Percentiles rank a stretch among this genome's conserved stretches.
Evolutionary conservation across 306 rosid species (phyloP).

Genomic region (Begonia loranthoides): DNA sequence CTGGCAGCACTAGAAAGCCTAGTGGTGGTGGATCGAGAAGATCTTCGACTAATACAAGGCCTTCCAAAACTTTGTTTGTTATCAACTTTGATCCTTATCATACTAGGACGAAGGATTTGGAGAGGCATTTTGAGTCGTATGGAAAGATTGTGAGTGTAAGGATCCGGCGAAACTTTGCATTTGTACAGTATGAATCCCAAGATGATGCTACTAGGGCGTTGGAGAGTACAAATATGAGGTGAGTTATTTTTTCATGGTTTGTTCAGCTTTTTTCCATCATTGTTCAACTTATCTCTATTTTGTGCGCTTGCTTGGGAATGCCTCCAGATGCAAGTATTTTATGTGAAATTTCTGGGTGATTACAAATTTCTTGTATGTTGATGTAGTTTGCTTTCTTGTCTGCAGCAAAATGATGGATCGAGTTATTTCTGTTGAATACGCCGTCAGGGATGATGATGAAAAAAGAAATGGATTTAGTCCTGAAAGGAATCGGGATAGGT

Average conservation of each 20-base stretch:
- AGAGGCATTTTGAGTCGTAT: slow-evolving; percentile 93
- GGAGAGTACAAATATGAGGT: slow-evolving; percentile 91
- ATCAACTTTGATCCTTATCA: slow-evolving; percentile 86
- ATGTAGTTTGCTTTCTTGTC: slow-evolving; percentile 6
- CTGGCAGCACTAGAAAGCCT: slow-evolving; percentile 49
- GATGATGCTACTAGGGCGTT: slow-evolving; percentile 92
- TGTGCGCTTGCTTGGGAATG: too few species aligned
- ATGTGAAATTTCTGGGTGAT: too few species aligned
- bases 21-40: slow-evolving; percentile 45
- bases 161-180: slow-evolving; percentile 89
- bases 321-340: too few species aligned
- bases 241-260: slow-evolving; percentile 5
- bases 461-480: slow-evolving; percentile 74
- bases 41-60: slow-evolving; percentile 57
- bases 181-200: slow-evolving; percentile 85
- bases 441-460: slow-evolving; percentile 79
- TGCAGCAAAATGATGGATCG: slow-evolving; percentile 92
- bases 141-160: slow-evolving; percentile 87
- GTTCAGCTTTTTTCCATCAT: not conserved
- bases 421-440: slow-evolving; percentile 88
- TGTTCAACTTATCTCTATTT: too few species aligned
- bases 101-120: slow-evolving; percentile 91
- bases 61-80: slow-evolving; percentile 87
- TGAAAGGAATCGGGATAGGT: slow-evolving; percentile 55
- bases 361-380: slow-evolving; percentile 1